Evolutionary conservation across 1,284 basidiomycete genomes (phyloP).

Genomic region (Melampsora larici-populina): DNA sequence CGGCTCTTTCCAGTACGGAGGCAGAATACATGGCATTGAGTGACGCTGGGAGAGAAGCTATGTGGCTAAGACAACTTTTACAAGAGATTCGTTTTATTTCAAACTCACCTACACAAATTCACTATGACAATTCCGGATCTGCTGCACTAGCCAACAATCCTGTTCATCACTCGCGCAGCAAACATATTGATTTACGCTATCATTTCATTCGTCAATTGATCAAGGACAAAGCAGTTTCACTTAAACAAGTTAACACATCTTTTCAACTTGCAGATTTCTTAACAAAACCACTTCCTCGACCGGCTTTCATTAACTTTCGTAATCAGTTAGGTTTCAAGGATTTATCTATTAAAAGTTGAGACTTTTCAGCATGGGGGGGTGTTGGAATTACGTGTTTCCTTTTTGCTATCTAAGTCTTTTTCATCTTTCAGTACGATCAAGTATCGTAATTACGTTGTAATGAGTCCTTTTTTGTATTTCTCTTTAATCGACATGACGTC

Average conservation of each 20-base stretch:
- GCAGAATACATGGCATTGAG: not conserved
- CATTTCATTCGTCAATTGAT: not conserved
- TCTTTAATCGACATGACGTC: too few species aligned
- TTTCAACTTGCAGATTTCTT: not conserved
- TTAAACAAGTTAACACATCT: not conserved
- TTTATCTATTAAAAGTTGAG: too few species aligned
- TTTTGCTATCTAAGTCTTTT: not conserved
- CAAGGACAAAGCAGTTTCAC: not conserved
- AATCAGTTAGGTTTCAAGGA: not conserved
- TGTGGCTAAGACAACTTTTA: not conserved
- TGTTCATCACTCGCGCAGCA: not conserved
- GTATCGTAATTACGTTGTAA: too few species aligned
- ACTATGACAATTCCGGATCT: not conserved
- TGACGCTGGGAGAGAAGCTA: not conserved
- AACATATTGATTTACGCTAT: too few species aligned
- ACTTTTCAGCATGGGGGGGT: not conserved
- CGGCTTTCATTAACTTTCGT: not conserved
- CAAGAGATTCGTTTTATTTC: not conserved
- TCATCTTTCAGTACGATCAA: not conserved
- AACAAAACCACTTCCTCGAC: not conserved
- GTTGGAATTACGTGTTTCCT: conserved; percentile 4
- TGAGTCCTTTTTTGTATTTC: too few species aligned
- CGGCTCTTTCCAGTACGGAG: too few species aligned
- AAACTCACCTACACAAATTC: not conserved
- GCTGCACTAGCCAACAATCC: not conserved